Percentiles rank a stretch among this genome's conserved stretches.
Evolutionary conservation across 306 rosid genomes (phyloP).

Genomic region (Malus domestica): DNA sequence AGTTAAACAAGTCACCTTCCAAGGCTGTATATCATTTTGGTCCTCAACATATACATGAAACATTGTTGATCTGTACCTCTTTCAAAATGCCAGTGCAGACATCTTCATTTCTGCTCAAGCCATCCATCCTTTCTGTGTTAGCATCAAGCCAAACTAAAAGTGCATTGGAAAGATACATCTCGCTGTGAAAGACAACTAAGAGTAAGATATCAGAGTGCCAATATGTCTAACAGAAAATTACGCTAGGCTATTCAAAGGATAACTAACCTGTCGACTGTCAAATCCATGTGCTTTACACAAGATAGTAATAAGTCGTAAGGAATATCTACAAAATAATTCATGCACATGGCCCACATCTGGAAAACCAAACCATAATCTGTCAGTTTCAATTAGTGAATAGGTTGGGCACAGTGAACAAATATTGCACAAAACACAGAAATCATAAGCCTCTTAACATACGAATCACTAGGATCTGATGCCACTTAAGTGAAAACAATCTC

Average conservation of each 20-base stretch:
- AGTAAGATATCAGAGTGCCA: conserved; percentile 22
- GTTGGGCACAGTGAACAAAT: background rate
- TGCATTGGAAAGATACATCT: conserved; percentile 61
- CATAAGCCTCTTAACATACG: background rate
- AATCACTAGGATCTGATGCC: background rate
- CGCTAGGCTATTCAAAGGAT: conserved; percentile 16
- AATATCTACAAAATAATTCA: conserved; percentile 33
- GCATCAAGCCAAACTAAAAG: conserved; percentile 61
- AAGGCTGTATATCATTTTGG: background rate
- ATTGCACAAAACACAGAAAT: conserved; percentile 1
- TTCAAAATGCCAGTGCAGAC: conserved; percentile 35
- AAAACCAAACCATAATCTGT: conserved; percentile 15
- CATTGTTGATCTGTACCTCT: conserved; percentile 36
- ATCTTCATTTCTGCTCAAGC: conserved; percentile 23
- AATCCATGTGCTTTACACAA: conserved; percentile 44
- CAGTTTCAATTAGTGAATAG: conserved; percentile 4
- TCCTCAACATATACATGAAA: conserved; percentile 15
- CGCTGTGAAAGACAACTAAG: conserved; percentile 43
- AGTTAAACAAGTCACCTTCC: background rate
- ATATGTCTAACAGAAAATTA: background rate
- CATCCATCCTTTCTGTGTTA: conserved; percentile 33
- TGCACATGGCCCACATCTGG: conserved; percentile 60
- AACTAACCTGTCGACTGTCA: conserved; percentile 70
- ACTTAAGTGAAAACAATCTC: background rate
- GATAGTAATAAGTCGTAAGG: conserved; percentile 47